Evolutionary conservation across 2,329 filamentous ascomycete species (phyloP), one percentile per base, ranked within the genome.

Genomic region (Xenoacremonium recifei): DNA sequence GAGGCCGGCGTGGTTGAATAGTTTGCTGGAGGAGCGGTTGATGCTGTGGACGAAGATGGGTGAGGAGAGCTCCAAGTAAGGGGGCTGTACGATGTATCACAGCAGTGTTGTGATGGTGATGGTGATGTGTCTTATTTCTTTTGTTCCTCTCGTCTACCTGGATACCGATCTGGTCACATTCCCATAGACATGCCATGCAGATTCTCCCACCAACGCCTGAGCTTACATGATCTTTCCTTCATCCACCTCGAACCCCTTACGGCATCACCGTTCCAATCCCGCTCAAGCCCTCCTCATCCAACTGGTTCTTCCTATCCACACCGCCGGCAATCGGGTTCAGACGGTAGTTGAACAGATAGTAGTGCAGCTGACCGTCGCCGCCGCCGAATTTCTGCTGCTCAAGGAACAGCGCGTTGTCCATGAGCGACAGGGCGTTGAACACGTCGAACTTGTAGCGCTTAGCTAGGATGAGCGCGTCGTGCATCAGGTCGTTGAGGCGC

Each of bases 261-360:
- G 73, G 72, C 83, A 95, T 90, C 18, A 96, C 89, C 60, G 96
- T 80, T 29, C 93, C 93, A 45, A 99, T 83, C 2, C 93, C 92
- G 55, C 91, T 93, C 61, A 90, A 80, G 49, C 80, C 78, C 43
- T 84, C 82, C 54, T 84, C 80, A 61, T 96, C 91, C 29, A 92
- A 74, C 55, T 82, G 71, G 62, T 95, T 95, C 59, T 78, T 81
- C 58, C 78, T 77, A 64, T 96, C 84, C 32, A 97, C 83, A 17
- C 93, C 93, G 36, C 93, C 91, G 1, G 81, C 72, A 58, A 99
- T 86, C n/a, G 84, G 82, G 46, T 87, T 84, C 11, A 89, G 88
- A 43, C 89, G 83, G 73, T 96, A 99, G 70, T 99, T 99, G 77
- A 95, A 99, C 21, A 99, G 75, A 67, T 99, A 99, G 70, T 91